Percentiles rank a stretch among this genome's conserved stretches.
Conservation (phyloP, 352 stramenopile species). For the Halophytophthora polymorphica region DNA sequence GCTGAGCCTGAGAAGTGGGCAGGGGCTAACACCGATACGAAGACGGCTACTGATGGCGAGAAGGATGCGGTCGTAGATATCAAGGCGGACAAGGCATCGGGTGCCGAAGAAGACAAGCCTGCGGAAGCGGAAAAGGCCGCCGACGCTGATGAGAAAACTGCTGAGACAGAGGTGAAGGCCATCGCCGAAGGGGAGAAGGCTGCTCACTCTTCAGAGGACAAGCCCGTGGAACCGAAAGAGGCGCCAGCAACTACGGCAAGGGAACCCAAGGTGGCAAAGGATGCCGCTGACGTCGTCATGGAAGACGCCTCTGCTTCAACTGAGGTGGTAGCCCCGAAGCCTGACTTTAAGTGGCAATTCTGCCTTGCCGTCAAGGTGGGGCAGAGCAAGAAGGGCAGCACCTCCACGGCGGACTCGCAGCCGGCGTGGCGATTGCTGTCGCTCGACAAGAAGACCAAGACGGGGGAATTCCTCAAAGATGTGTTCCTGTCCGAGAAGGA, state of each 20-base stretch:
- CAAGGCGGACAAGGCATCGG: constrained; percentile 7
- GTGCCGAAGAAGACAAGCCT: constrained; percentile 4
- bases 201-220: constrained; percentile 8
- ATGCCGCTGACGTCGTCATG: constrained; percentile 14
- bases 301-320: constrained; percentile 10
- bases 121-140: constrained; percentile 5
- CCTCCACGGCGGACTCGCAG: constrained; percentile 5
- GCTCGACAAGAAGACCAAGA: constrained; percentile 40
- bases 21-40: too few relatives aligned
- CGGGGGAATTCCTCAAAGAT: constrained; percentile 53
- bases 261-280: constrained; percentile 8
- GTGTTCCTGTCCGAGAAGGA: constrained; percentile 55
- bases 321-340: constrained; percentile 14
- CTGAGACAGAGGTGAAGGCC: too few relatives aligned
- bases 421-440: constrained; percentile 55
- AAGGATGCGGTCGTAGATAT: constrained; percentile 1
- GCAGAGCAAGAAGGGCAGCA: constrained; percentile 4
- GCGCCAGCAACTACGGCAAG: constrained; percentile 9
- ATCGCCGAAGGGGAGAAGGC: constrained; percentile 7
- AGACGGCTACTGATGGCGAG: constrained; percentile 1
- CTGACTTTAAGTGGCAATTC: constrained; percentile 44
- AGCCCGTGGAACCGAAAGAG: constrained; percentile 1
- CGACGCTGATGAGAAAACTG: constrained; percentile 1
- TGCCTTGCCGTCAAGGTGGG: constrained; percentile 37
- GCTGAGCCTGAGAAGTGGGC: background rate